Percentiles rank a stretch among this genome's conserved stretches.
phyloP scores from a whole-genome alignment of 2,329 filamentous ascomycete species.

The Cytospora leucostoma region DNA sequence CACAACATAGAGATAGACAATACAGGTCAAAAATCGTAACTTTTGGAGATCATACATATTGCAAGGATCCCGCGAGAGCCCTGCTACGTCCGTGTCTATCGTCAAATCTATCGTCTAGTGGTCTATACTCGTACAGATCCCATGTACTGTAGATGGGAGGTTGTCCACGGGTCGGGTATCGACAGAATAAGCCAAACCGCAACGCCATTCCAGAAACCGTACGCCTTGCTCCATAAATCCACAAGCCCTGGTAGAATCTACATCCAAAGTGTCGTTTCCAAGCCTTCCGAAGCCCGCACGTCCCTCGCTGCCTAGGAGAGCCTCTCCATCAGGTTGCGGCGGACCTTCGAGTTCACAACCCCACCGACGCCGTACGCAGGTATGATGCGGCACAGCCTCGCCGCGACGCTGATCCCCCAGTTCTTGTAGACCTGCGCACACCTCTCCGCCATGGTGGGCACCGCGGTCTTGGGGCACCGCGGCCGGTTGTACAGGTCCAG shows the following conservation, averaged over 20 bases:
- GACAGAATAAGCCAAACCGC: slow-evolving; percentile 18
- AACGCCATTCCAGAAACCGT: slow-evolving; percentile 24
- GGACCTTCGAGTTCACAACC: slow-evolving; percentile 76
- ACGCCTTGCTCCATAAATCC: slow-evolving; percentile 13
- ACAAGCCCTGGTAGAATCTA: background rate
- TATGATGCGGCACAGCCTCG: slow-evolving; percentile 80
- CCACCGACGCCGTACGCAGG: slow-evolving; percentile 88
- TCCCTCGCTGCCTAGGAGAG: slow-evolving; percentile 41
- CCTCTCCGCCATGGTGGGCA: slow-evolving; percentile 57
- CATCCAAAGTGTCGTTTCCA: background rate
- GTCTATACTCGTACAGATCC: slow-evolving; percentile 27
- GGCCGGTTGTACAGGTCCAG: slow-evolving; percentile 82
- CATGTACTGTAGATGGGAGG: slow-evolving; percentile 22
- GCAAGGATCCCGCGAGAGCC: background rate
- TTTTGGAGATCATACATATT: background rate
- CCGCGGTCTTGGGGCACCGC: slow-evolving; percentile 41
- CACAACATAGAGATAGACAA: background rate
- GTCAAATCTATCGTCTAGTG: slow-evolving; percentile 21
- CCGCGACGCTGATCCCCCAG: slow-evolving; percentile 72
- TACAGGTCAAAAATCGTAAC: background rate
- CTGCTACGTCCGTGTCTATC: slow-evolving; percentile 18
- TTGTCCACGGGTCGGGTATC: slow-evolving; percentile 28
- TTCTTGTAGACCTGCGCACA: slow-evolving; percentile 68
- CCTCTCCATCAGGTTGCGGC: slow-evolving; percentile 65
- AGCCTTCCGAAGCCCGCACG: background rate